Evolutionary conservation across 257 asterid genomes (phyloP), one percentile per base, ranked within the genome.

Genomic region (Henckelia pumila): DNA sequence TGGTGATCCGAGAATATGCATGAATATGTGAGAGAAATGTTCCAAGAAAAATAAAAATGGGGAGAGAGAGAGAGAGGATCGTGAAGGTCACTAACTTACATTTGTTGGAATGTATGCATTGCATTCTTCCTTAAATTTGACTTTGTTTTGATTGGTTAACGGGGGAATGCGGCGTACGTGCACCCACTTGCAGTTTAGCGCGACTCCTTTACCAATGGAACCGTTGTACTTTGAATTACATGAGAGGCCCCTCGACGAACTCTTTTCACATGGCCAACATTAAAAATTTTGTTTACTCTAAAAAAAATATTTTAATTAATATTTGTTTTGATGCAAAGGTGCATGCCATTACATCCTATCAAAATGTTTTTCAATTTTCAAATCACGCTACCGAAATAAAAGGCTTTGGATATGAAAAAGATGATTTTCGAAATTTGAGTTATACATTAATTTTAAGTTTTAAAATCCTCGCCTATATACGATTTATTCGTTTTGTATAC

Each of bases 1-100:
- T 72, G 95, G 95, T 81, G 94, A 89, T 87, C 92, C 95, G 87
- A 74, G 65, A 75, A 67, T 82, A 77, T 74, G 82, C 75, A 64
- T 56, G 75, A 71, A 77, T 70, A 71, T 49, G 63, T 32, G 78
- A 60, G 71, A 68, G 63, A 50, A 67, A 71, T 56, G 49, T 53
- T 68, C 71, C 71, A 24, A 40, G 21, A 8, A 22, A 16, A 71
- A 19, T 19, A 10, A 56, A 25, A 40, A 56, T 9, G 47, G 62
- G 50, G 66, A 71, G 61, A 44, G 73, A 56, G 62, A 56, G 66
- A 71, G 61, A 44, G 73, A 56, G 69, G 82, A 79, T 81, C 89
- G 85, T 81, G 92, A 77, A 73, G 71, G 84, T 55, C 87, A 83
- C 83, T 79, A 47, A 6, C 67, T 22, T 60, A 74, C 81, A 60